Percentiles rank a stretch among this genome's conserved stretches.
These are phyloP conservation scores for Neurospora tetrasperma DNA, from an alignment of 495 filamentous ascomycete genomes.

Conservation along the genomic window DNA sequence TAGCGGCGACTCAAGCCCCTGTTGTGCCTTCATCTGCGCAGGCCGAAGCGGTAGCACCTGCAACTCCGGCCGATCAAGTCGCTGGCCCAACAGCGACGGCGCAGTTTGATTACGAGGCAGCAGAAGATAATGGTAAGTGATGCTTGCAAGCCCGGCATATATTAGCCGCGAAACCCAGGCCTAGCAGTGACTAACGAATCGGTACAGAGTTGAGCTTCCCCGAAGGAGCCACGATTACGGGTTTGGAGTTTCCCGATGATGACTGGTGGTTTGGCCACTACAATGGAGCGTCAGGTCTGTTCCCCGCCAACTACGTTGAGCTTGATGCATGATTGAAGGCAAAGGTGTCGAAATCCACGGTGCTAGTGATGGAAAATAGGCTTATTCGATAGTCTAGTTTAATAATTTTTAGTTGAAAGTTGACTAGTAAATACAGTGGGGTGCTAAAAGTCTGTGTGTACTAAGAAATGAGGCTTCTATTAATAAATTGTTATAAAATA, in stretches of 20 bases:
- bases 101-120: conserved; percentile 92
- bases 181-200: conserved; percentile 11
- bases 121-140: conserved; percentile 74
- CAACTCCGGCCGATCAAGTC: conserved; percentile 20
- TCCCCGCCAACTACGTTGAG: conserved; percentile 78
- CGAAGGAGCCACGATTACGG: conserved; percentile 67
- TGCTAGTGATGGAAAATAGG: background rate
- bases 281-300: conserved; percentile 70
- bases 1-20: conserved; percentile 16
- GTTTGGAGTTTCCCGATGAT: conserved; percentile 84
- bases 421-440: background rate
- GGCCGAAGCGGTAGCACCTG: conserved; percentile 12
- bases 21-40: conserved; percentile 24
- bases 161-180: background rate
- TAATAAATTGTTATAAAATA: no score
- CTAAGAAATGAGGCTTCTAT: no score
- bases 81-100: conserved; percentile 63
- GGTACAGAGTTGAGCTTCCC: conserved; percentile 70
- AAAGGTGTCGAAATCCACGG: background rate
- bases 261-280: conserved; percentile 97
- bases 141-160: background rate
- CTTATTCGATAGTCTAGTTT: background rate
- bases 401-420: background rate
- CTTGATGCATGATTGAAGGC: conserved; percentile 41
- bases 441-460: no score